A percentile compares a stretch with the other conserved stretches of the same genome.
These are phyloP conservation scores for Strigomonas culicis DNA, from an alignment of 208 protist genomes.

Conservation along the genomic window DNA sequence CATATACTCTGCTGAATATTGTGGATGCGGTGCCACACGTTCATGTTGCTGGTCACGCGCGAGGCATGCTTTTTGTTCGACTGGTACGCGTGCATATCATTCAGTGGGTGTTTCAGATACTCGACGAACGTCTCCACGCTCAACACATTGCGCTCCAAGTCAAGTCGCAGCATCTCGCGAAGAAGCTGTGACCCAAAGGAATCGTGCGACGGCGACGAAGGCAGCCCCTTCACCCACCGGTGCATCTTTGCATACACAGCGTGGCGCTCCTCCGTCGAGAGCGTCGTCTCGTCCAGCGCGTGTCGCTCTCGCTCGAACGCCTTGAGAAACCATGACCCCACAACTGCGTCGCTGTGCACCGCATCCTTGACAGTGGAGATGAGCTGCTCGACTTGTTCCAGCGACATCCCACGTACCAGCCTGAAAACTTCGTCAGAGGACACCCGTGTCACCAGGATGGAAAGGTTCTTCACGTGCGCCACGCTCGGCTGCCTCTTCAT, in stretches of 20 bases:
- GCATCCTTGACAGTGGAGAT: neutral
- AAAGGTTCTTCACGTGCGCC: neutral
- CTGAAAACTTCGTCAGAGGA: neutral
- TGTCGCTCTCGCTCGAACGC: slow-evolving; percentile 5
- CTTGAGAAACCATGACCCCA: slow-evolving; percentile 1
- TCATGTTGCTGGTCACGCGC: neutral
- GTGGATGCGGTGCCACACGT: neutral
- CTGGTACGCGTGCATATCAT: neutral
- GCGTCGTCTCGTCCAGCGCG: neutral
- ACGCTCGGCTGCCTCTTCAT: neutral
- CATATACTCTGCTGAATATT: neutral
- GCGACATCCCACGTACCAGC: neutral
- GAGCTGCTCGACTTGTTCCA: neutral
- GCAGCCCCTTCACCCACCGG: slow-evolving; percentile 3
- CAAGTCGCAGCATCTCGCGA: slow-evolving; percentile 6
- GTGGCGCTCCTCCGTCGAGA: neutral
- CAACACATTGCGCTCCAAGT: slow-evolving; percentile 9
- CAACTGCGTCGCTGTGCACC: neutral
- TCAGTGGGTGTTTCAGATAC: slow-evolving; percentile 10
- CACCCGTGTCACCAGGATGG: neutral
- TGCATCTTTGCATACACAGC: slow-evolving; percentile 1
- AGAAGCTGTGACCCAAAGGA: neutral
- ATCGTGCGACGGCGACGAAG: neutral
- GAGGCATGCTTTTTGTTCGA: neutral
- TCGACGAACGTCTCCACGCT: slow-evolving; percentile 1